Evolutionary conservation across 2,329 filamentous ascomycete genomes (phyloP).

Genomic region (Colletotrichum limetticola): DNA sequence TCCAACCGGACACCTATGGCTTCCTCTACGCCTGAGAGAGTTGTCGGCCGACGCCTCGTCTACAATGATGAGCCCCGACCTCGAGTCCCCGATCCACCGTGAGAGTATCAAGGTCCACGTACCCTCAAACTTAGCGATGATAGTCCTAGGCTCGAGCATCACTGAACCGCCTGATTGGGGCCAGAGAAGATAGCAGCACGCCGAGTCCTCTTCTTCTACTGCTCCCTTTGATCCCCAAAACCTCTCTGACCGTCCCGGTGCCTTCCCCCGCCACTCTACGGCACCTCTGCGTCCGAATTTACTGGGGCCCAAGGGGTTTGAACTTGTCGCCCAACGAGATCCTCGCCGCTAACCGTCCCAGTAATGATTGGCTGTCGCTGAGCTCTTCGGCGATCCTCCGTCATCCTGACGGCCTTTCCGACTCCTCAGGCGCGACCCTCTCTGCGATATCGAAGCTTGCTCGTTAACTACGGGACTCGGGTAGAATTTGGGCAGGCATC

Average conservation of each 20-base stretch:
- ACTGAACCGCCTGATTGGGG: background rate
- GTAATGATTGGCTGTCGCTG: background rate
- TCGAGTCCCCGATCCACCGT: background rate
- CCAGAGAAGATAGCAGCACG: background rate
- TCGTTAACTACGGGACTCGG: background rate
- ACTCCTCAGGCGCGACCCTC: background rate
- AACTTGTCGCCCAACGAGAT: background rate
- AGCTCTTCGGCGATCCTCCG: conserved; percentile 14
- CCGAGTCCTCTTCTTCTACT: background rate
- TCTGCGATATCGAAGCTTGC: background rate
- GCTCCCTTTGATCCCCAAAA: background rate
- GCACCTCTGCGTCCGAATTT: background rate
- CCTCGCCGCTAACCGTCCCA: background rate
- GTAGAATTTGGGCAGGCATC: background rate
- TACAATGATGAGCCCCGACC: background rate
- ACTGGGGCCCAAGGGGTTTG: background rate
- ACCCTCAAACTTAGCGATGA: background rate
- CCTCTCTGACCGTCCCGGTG: background rate
- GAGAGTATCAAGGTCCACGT: background rate
- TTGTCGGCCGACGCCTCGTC: background rate
- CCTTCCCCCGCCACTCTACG: background rate
- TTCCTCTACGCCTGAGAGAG: background rate
- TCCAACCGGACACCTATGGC: background rate
- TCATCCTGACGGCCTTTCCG: conserved; percentile 5
- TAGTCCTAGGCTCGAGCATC: background rate